Base-by-base conservation (phyloP, 371 early-diverging fungal genomes). In the Mortierella sp. region DNA sequence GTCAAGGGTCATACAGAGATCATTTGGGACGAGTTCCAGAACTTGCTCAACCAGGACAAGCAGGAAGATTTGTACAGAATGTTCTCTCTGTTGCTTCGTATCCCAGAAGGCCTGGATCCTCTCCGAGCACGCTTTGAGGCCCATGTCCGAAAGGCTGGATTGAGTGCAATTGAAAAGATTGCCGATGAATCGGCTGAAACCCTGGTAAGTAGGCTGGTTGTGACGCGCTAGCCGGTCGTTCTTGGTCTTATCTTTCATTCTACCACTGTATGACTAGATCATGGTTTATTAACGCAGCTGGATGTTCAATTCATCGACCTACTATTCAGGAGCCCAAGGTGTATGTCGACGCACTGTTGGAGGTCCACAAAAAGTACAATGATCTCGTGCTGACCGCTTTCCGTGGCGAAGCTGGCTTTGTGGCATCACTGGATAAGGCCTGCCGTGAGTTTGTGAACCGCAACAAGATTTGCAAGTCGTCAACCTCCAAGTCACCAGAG, bases 371-470 rank as follows among this genome's bases (percentile, higher is more conserved):
- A 37, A 91, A 93, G 81, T 96, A 91, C 79, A 82, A 89, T 40
- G 86, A 87, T 27, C 80, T 95, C 27, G 90, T 94, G 6, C 83
- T 85, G 60, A 80, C 81, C 1, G 90, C 95, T 4, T 95, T 96
- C 78, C 80, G 84, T 62, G 89, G 89, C 19, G 96, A 97, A 51
- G 85, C 95, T n/a, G 96, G 95, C 0, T 95, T 96, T 78, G 92
- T 91, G 27, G 94, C 91, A 46, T 88, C 96, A n/a, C 79, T 97
- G 43, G 96, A 96, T 80, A 92, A 91, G 63, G 96, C 95, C 0
- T 96, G 95, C 79, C 87, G 92, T 59, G 96, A 95, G 73, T 98
- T 92, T 78, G 90, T 97, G 39, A 97, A 97, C 76, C 85, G 90
- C 19, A 97, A 97, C 81, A 82, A 83, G 40, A 88, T 95, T 10